Percentiles rank a stretch among this genome's conserved stretches.
These are phyloP conservation scores for Boletellus deceptivus DNA, from an alignment of 1,284 basidiomycete genomes.

Conservation along the genomic window DNA sequence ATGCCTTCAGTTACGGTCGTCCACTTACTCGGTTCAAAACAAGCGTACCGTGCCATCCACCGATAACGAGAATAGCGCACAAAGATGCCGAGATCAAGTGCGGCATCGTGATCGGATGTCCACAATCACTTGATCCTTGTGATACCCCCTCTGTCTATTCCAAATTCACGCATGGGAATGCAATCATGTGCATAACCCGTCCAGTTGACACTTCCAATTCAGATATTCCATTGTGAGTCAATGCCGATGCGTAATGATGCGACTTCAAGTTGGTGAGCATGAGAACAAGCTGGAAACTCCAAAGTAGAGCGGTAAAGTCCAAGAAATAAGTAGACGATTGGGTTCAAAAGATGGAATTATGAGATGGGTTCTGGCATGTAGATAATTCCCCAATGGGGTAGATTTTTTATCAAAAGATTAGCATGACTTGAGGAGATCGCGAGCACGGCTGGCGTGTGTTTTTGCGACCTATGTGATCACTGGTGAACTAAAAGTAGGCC, in stretches of 20 bases:
- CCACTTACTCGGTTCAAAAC: background rate
- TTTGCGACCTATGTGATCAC: conserved; percentile 25
- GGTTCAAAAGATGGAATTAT: conserved; percentile 13
- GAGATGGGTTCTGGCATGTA: background rate
- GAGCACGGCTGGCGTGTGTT: conserved; percentile 27
- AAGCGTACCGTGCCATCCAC: background rate
- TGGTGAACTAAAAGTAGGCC: conserved; percentile 3
- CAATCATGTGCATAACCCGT: too few relatives aligned
- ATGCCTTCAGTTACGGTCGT: background rate
- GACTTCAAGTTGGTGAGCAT: background rate
- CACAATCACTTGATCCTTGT: too few relatives aligned
- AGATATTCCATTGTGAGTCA: conserved; percentile 6
- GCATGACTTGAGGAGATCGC: conserved; percentile 32
- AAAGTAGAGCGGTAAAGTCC: background rate
- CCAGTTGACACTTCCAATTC: background rate
- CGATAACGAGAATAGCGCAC: too few relatives aligned
- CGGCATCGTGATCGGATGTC: background rate
- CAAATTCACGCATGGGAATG: background rate
- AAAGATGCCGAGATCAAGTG: background rate
- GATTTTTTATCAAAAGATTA: conserved; percentile 17
- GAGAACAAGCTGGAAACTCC: conserved; percentile 1
- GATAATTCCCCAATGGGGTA: conserved; percentile 2
- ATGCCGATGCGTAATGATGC: conserved; percentile 7
- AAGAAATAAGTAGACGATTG: conserved; percentile 19
- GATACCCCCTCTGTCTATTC: background rate